Base-by-base conservation (phyloP, 2,329 filamentous ascomycete species). In the Aspergillus calidoustus region DNA sequence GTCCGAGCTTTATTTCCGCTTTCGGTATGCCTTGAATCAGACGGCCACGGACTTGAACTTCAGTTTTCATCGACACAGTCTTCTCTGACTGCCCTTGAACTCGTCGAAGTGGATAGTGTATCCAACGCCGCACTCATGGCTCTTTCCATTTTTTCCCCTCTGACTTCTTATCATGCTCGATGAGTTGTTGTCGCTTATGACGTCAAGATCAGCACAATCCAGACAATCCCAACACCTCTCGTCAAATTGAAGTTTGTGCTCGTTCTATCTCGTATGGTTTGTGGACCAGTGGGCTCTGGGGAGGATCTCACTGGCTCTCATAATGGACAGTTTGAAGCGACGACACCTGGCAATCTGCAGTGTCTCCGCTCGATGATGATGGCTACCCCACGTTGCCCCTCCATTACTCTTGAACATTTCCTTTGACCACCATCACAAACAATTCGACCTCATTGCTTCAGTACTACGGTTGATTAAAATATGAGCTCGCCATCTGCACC, bases 321-420 rank as follows among this genome's bases (percentile, higher is more conserved):
- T 46, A 11, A 28, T 31, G 23, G 25, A 50, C 47, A 41, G 11
- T 41, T 15, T 46, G 15, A n/a, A 57, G 38, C 48, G 51, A 46
- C 31, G 48, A 57, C 48, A 52, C 8, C 55, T 52, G 47, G 48
- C 55, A 57, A 41, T 30, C 30, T 46, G 34, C 38, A n/a, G 23
- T 41, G 47, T 57, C 55, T 46, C 55, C 34, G 47, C 46, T 48
- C 41, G 22, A 28, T 31, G 22, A 28, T 31, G 22, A 30, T 51
- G 28, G 38, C 47, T 31, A 49, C 55, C 55, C 55, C 48, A 57
- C 55, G 55, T 57, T 57, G 44, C 55, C 55, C 55, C 55, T 57
- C 54, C 47, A 46, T 52, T 31, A 23, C 11, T 23, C 15, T 19
- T 23, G 31, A 51, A 51, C 54, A 15, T 23, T 7, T 8, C 7